Percentiles rank a stretch among this genome's conserved stretches.
phyloP scores from a whole-genome alignment of 1,139 yeast species.

The Trichomonascaceae sp. region DNA sequence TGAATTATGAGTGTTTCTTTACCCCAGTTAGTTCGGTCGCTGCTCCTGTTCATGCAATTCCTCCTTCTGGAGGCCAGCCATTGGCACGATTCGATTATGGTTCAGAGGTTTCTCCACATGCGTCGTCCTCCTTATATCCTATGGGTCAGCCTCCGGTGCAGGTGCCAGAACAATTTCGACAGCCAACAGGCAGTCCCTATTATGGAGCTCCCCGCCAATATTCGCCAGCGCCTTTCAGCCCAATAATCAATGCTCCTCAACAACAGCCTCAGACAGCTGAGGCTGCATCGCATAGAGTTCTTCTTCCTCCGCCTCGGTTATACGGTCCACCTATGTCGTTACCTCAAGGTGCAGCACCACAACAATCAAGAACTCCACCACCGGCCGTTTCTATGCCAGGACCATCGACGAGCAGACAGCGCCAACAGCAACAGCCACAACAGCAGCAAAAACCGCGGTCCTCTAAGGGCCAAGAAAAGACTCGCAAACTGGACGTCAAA shows the following conservation, averaged over 20 bases:
- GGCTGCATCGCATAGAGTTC: background rate
- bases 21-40: slow-evolving; percentile 32
- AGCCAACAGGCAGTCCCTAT: background rate
- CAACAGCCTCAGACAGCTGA: background rate
- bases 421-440: slow-evolving; percentile 5
- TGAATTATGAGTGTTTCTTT: slow-evolving; percentile 32
- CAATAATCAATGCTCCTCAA: background rate
- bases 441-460: slow-evolving; percentile 3
- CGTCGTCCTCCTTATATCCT: background rate
- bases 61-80: slow-evolving; percentile 2
- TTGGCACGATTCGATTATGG: background rate
- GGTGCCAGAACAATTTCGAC: background rate
- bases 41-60: slow-evolving; percentile 22
- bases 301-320: slow-evolving; percentile 5
- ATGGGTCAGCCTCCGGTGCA: background rate
- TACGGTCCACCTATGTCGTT: slow-evolving; percentile 2
- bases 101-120: background rate
- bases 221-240: background rate
- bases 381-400: background rate
- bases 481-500: slow-evolving; percentile 5
- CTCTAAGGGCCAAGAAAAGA: background rate
- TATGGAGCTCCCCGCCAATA: background rate
- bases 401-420: slow-evolving; percentile 3
- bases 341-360: slow-evolving; percentile 7
- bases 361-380: slow-evolving; percentile 1